These are phyloP conservation scores for Pseudozyma flocculosa DNA, from an alignment of 1,284 basidiomycete genomes.

Conservation along the genomic window DNA sequence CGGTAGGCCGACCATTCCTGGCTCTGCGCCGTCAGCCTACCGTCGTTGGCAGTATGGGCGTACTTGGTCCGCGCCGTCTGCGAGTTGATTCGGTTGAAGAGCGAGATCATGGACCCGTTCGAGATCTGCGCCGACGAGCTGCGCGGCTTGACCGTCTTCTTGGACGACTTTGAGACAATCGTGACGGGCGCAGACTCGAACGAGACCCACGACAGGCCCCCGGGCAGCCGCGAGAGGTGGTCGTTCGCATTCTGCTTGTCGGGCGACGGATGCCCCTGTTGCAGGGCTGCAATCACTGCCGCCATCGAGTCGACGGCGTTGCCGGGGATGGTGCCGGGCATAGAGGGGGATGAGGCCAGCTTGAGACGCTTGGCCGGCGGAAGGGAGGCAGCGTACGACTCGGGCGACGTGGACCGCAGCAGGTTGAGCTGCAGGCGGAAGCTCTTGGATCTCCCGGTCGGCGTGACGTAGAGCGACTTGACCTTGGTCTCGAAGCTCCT, in stretches of 20 bases:
- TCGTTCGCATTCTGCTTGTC: conserved; percentile 1
- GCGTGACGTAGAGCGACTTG: conserved; percentile 84
- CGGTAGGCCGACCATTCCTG: conserved; percentile 90
- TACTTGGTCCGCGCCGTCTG: conserved; percentile 96
- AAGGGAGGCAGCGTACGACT: neutral
- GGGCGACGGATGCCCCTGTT: too few relatives aligned
- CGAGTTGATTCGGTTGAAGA: conserved; percentile 94
- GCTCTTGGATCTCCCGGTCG: conserved; percentile 82
- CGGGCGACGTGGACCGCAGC: conserved; percentile 22
- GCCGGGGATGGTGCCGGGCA: too few relatives aligned
- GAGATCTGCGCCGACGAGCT: conserved; percentile 89
- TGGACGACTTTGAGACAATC: conserved; percentile 94
- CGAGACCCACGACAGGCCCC: conserved; percentile 68
- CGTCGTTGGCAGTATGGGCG: conserved; percentile 68
- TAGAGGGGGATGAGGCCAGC: neutral
- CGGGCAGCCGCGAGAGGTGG: conserved; percentile 20
- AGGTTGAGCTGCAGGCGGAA: conserved; percentile 73
- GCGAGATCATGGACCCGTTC: conserved; percentile 82
- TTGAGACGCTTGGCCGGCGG: neutral
- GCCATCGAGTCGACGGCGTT: too few relatives aligned
- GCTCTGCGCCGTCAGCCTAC: conserved; percentile 79
- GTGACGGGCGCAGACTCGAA: conserved; percentile 88
- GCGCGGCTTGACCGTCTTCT: conserved; percentile 93
- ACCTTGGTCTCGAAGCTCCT: conserved; percentile 72
- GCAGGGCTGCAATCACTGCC: too few relatives aligned